Base-by-base conservation (phyloP, 164 flowering plant species). In the Tinospora cordifolia region DNA sequence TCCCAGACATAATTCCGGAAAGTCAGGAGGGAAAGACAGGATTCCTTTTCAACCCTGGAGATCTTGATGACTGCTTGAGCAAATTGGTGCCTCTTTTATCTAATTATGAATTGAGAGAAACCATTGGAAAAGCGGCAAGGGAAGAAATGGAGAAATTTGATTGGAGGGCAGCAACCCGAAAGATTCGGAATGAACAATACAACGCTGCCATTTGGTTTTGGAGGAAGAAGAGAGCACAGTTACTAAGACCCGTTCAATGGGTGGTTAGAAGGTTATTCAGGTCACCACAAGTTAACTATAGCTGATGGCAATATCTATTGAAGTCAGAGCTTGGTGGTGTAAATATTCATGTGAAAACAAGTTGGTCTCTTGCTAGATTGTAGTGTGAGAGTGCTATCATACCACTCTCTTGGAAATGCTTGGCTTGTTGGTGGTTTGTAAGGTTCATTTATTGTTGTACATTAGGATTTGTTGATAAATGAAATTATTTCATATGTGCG, bases 191-290 rank as follows among this genome's bases (percentile, higher is more conserved):
- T 14, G 92, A 94, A 71, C 93, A 94, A 44, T 94, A 94, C 76
- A 86, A 83, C 76, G 97, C 96, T 62, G 97, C 99, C 47, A 94
- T 92, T 66, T 94, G 97, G 97, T 94, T 94, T 77, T 94, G 97
- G 98, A 72, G 87, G 76, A 90, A 87, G 87, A 84, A 88, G 83
- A 86, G 89, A 76, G 89, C 89, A 2, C 82, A 86, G 71, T 68
- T 88, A 3, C 63, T 86, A 70, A 72, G 87, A 68, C 99, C 97
- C 26, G 1, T 94, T 0, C 92, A 88, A 59, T 88, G 96, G 96
- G 66, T 90, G 62, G 69, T 77, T 7, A 80, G 79, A 49, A 75
- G 78, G 14, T 54, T 91, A 13, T 85, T 83, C 76, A 79, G 78
- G 19, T 77, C 91, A 17, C 87, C 91, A 21, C 84, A 85, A 76